Evolutionary conservation across 768 basidiomycete genomes (phyloP), one percentile per base, ranked within the genome.

Genomic region (Coprinopsis sp.): DNA sequence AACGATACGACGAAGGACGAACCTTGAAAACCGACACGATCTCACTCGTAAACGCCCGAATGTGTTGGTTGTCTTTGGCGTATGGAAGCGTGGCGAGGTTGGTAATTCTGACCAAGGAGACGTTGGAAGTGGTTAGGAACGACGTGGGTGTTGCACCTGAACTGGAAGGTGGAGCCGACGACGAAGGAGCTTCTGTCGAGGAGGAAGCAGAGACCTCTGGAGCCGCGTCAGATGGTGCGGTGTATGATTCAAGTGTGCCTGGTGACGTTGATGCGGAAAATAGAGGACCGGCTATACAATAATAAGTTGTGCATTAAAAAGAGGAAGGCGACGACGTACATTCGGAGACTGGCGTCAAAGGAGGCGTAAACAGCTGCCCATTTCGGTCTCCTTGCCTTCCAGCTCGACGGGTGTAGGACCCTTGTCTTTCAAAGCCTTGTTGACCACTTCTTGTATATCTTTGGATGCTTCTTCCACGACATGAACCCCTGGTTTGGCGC

Each of bases 11-110:
- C n/a, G n/a, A n/a, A n/a, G n/a, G n/a, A n/a, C n/a, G n/a, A n/a
- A n/a, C n/a, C 72, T 98, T 98, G 80, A 98, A 97, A 30, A 94
- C 91, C 36, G 88, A 86, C 54, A 98, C 87, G 50, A 98, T 91
- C 67, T 98, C 95, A 33, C 86, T 85, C 81, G 92, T 94, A 67
- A 96, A 89, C 3, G 95, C 95, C 22, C 92, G 87, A 55, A 95
- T 85, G 64, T 94, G 87, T 63, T 96, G 93, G 66, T 93, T 85
- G 63, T 93, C 90, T 62, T 94, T 91, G 71, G 85, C 82, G 72
- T 86, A 94, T 0, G 91, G 81, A 51, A 84, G 79, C 4, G 90
- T 86, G 22, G 66, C 60, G 38, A 96, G 77, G 60, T 97, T 97
- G 22, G 83, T 81, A 24, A 96, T 84, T 52, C 87, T 84, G 47